Conservation (phyloP, 768 basidiomycete genomes). For the Leucosporidium creatinivorum region DNA sequence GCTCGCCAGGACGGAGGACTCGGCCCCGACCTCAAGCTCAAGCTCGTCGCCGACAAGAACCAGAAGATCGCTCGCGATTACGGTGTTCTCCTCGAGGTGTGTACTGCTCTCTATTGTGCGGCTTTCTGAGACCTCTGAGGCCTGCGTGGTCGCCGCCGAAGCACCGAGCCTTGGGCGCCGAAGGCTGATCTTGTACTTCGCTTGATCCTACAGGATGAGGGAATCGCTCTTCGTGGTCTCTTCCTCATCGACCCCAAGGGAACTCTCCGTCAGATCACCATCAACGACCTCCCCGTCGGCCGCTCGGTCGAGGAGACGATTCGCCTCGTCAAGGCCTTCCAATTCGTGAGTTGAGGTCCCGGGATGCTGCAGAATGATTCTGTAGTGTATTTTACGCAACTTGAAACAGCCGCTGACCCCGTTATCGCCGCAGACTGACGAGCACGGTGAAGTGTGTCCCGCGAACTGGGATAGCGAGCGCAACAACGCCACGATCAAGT, state of each 20-base stretch:
- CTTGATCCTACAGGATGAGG: constrained; percentile 52
- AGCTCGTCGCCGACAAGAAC: constrained; percentile 69
- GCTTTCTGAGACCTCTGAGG: not conserved
- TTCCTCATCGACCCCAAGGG: constrained; percentile 85
- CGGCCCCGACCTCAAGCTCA: constrained; percentile 77
- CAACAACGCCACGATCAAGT: constrained; percentile 11
- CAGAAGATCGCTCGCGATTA: constrained; percentile 78
- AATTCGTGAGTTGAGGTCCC: constrained; percentile 49
- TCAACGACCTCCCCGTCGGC: constrained; percentile 92
- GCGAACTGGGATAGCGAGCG: constrained; percentile 62
- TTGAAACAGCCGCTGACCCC: not conserved
- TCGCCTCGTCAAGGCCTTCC: constrained; percentile 87
- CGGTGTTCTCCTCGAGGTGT: constrained; percentile 66
- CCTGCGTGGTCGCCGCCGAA: no score
- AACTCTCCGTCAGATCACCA: constrained; percentile 49
- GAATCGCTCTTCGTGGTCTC: constrained; percentile 76
- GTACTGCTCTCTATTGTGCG: not conserved
- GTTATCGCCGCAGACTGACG: constrained; percentile 45
- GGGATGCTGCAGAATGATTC: constrained; percentile 44
- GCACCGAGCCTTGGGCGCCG: no score
- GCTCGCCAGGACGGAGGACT: constrained; percentile 79
- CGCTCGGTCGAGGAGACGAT: constrained; percentile 89
- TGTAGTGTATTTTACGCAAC: constrained; percentile 37
- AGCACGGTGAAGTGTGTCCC: constrained; percentile 88
- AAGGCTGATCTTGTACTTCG: no score